Percentiles rank a stretch among this genome's conserved stretches.
These are phyloP conservation scores for Lactarius quietus DNA, from an alignment of 768 basidiomycete genomes.

Conservation along the genomic window DNA sequence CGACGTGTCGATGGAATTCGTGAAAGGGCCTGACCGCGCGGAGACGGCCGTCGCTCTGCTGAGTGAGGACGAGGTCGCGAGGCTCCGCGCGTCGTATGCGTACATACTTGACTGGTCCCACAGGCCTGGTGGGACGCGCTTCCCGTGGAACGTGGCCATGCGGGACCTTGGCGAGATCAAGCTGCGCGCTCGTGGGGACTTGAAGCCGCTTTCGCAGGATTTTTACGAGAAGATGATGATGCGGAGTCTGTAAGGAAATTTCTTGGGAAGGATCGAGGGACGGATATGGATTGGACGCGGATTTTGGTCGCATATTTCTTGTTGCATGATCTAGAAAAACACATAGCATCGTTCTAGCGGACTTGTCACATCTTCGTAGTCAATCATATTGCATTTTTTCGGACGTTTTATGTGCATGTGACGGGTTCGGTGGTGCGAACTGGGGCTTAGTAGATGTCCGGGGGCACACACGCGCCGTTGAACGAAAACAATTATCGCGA, in stretches of 20 bases:
- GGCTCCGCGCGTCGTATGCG: slow-evolving; percentile 50
- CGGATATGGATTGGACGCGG: background rate
- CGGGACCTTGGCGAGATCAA: slow-evolving; percentile 53
- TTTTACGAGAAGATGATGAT: slow-evolving; percentile 45
- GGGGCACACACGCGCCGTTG: background rate
- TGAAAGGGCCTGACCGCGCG: slow-evolving; percentile 31
- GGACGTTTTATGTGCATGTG: background rate
- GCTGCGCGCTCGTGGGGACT: slow-evolving; percentile 39
- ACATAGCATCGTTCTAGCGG: background rate
- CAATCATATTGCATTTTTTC: background rate
- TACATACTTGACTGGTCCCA: slow-evolving; percentile 39
- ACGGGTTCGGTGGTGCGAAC: too few species aligned
- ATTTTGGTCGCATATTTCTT: background rate
- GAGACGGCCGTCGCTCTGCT: slow-evolving; percentile 22
- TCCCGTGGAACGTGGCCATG: slow-evolving; percentile 56
- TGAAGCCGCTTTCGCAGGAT: slow-evolving; percentile 39
- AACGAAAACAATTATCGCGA: slow-evolving; percentile 8
- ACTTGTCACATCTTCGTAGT: background rate
- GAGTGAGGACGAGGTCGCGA: slow-evolving; percentile 34
- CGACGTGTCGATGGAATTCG: slow-evolving; percentile 41
- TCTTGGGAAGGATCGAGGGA: background rate
- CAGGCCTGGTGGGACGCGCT: slow-evolving; percentile 32
- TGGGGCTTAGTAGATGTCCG: too few species aligned
- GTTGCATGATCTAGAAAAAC: background rate
- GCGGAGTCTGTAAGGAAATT: slow-evolving; percentile 1